Evolutionary conservation across 1,139 yeast species (phyloP).

Genomic region (Magnusiomyces suaveolens): DNA sequence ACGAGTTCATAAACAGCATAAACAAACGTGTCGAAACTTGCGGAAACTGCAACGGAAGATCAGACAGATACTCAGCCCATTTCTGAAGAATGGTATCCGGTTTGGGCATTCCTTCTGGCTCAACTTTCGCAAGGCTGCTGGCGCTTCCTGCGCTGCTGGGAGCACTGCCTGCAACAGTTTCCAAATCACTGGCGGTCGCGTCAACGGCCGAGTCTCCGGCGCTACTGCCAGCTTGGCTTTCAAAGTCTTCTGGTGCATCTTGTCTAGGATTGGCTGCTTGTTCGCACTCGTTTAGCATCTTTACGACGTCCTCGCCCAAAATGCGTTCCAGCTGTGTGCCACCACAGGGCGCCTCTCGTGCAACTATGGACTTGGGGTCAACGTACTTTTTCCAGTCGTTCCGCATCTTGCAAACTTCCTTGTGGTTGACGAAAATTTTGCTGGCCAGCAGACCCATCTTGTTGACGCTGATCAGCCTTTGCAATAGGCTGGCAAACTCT

Average conservation of each 20-base stretch:
- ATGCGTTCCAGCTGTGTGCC: slow-evolving; percentile 34
- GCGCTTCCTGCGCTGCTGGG: no score
- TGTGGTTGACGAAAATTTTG: slow-evolving; percentile 40
- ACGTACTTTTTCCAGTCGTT: slow-evolving; percentile 50
- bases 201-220: no score
- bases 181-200: no score
- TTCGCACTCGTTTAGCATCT: slow-evolving; percentile 28
- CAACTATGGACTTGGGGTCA: slow-evolving; percentile 42
- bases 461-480: slow-evolving; percentile 49
- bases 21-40: slow-evolving; percentile 49
- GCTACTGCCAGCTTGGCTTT: no score
- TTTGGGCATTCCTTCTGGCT: slow-evolving; percentile 14
- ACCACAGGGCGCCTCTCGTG: slow-evolving; percentile 50
- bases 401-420: slow-evolving; percentile 45
- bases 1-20: slow-evolving; percentile 44
- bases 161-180: no score
- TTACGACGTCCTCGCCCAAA: slow-evolving; percentile 38
- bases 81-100: slow-evolving; percentile 26
- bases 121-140: no score
- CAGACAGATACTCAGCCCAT: slow-evolving; percentile 37
- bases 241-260: no score
- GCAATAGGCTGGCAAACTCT: slow-evolving; percentile 48
- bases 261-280: background rate
- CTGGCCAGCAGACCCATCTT: slow-evolving; percentile 52
- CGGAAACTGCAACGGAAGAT: slow-evolving; percentile 42